phyloP scores from a whole-genome alignment of 805 yeast species.

The Teunomyces pallodes region DNA sequence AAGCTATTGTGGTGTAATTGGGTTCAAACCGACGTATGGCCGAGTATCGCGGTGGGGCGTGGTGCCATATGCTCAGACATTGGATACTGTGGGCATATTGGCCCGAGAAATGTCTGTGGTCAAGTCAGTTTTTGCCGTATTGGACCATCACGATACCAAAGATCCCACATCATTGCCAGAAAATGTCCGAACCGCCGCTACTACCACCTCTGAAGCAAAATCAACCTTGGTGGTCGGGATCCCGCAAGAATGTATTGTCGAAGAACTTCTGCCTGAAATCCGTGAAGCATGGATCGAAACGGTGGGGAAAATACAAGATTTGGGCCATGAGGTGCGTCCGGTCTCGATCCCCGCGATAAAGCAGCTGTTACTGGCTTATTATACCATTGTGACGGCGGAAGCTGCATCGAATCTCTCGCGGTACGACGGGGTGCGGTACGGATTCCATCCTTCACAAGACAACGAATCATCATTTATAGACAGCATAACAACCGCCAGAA shows the following conservation, averaged over 20 bases:
- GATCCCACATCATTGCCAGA: conserved; percentile 73
- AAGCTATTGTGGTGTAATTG: conserved; percentile 76
- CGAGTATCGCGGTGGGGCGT: conserved; percentile 91
- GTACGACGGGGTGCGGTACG: conserved; percentile 88
- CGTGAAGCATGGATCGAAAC: conserved; percentile 46
- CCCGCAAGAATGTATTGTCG: conserved; percentile 62
- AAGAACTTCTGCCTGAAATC: conserved; percentile 50
- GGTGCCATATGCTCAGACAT: conserved; percentile 85
- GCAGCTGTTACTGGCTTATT: conserved; percentile 74
- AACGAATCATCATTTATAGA: conserved; percentile 7
- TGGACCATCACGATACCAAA: conserved; percentile 62
- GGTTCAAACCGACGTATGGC: conserved; percentile 94
- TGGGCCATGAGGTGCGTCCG: conserved; percentile 54
- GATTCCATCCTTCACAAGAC: conserved; percentile 37
- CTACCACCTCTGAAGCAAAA: not conserved
- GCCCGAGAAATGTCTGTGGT: conserved; percentile 48
- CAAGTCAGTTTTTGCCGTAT: conserved; percentile 46
- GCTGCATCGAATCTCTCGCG: conserved; percentile 90
- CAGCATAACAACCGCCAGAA: conserved; percentile 48
- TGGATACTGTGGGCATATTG: conserved; percentile 91
- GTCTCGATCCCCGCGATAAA: conserved; percentile 72
- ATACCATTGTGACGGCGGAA: conserved; percentile 86
- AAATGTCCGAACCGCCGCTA: conserved; percentile 29
- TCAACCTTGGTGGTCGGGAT: conserved; percentile 59
- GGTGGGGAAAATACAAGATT: conserved; percentile 40